Evolutionary conservation across 495 filamentous ascomycete genomes (phyloP).

Genomic region (Annulohypoxylon bovei): DNA sequence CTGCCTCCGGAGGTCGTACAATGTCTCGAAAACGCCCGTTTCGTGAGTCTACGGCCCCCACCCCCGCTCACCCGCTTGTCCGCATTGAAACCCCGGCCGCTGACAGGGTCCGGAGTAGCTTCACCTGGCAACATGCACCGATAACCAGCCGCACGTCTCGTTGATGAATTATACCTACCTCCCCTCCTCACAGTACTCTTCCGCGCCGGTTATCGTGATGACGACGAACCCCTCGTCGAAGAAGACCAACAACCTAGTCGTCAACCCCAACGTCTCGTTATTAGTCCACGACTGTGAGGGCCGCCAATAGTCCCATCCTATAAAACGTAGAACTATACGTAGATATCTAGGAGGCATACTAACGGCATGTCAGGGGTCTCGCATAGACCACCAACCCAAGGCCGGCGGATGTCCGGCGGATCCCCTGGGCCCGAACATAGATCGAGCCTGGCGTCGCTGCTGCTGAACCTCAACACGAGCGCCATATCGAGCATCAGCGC

Average conservation of each 20-base stretch:
- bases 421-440: slow-evolving; percentile 70
- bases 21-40: slow-evolving; percentile 93
- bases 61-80: slow-evolving; percentile 5
- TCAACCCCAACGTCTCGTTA: slow-evolving; percentile 91
- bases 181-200: slow-evolving; percentile 77
- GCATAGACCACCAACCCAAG: slow-evolving; percentile 84
- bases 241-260: slow-evolving; percentile 86
- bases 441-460: slow-evolving; percentile 78
- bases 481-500: slow-evolving; percentile 89
- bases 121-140: slow-evolving; percentile 89
- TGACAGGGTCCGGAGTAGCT: slow-evolving; percentile 65
- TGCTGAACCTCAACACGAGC: slow-evolving; percentile 89
- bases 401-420: slow-evolving; percentile 64
- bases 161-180: slow-evolving; percentile 99
- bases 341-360: not conserved
- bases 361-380: slow-evolving; percentile 69
- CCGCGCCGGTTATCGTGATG: slow-evolving; percentile 86
- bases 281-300: slow-evolving; percentile 88
- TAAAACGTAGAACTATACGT: not conserved
- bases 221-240: slow-evolving; percentile 88
- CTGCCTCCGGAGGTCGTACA: slow-evolving; percentile 86
- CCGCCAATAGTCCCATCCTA: not conserved
- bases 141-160: slow-evolving; percentile 88
- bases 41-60: slow-evolving; percentile 65
- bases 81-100: not conserved